Evolutionary conservation across 106 monocot genomes (phyloP), one percentile per base, ranked within the genome.

Genomic region (Gastrodia elata): DNA sequence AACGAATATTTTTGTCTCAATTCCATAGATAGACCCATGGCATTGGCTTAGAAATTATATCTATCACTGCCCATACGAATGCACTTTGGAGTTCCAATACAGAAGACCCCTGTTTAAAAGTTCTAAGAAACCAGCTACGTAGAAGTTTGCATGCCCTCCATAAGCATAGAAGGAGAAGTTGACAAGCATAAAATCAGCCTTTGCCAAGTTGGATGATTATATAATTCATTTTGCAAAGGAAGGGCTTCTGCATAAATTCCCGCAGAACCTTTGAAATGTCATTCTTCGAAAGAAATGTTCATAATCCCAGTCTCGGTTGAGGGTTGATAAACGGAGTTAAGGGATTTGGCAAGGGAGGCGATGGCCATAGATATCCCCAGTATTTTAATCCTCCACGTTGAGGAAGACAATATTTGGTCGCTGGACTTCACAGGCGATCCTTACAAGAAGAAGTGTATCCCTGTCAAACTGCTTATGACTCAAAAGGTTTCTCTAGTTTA

Each of bases 1-100:
- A 80, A 79, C 24, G 87, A 87, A 71, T 73, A 79, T 36, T 79
- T 89, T 39, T 84, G 46, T 38, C 85, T 87, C 72, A 86, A 39
- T 71, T 89, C 87, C 78, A 80, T 84, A 49, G 85, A 69, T 36
- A 92, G 27, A 81, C 85, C 95, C 92, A 96, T 33, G 74, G 36
- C 84, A 86, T 92, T 75, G 96, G 92, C 77, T 86, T 88, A 25
- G 81, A 86, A 72, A 92, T 81, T 22, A 86, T 69, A 80, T 97
- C 92, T 67, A 89, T 56, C 48, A 80, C 74, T 6, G 84, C 85
- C 34, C 82, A 86, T 14, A 92, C 74, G 11, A 90, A 26, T 48
- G 76, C 86, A 76, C 64, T 77, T 39, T 92, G 85, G 81, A 92
- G 79, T 24, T 92, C 84, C 41, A 80, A 55, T 25, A 92, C 65